Percentiles rank a stretch among this genome's conserved stretches.
Conservation (phyloP, 2,329 filamentous ascomycete genomes). For the Leptoxyphium fumago region DNA sequence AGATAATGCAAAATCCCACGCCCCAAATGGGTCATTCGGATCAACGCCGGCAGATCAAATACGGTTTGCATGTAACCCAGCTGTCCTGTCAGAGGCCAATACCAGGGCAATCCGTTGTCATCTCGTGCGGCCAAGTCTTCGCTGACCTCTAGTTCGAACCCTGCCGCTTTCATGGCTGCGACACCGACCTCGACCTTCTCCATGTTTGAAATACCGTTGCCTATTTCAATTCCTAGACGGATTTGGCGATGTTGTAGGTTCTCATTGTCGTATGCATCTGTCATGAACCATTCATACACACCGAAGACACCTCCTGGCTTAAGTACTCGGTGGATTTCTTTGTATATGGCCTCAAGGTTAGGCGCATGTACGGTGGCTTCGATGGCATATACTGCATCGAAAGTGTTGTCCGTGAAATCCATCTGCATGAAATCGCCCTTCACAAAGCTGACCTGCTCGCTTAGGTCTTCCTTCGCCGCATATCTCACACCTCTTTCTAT, state of each 20-base stretch:
- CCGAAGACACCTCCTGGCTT: slow-evolving; percentile 17
- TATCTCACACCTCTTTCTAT: slow-evolving; percentile 36
- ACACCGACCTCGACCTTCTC: slow-evolving; percentile 9
- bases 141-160: slow-evolving; percentile 14
- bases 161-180: slow-evolving; percentile 10
- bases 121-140: slow-evolving; percentile 13
- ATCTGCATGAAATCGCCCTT: slow-evolving; percentile 44
- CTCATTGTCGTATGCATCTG: slow-evolving; percentile 12
- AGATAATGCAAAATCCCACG: not conserved
- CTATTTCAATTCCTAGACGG: slow-evolving; percentile 15
- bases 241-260: slow-evolving; percentile 12
- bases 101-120: slow-evolving; percentile 12
- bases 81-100: slow-evolving; percentile 9
- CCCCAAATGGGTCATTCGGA: slow-evolving; percentile 1
- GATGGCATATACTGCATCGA: slow-evolving; percentile 19
- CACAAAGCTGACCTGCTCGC: slow-evolving; percentile 62
- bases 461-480: slow-evolving; percentile 60
- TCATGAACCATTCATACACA: slow-evolving; percentile 19
- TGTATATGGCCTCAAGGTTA: slow-evolving; percentile 13
- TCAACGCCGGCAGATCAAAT: not conserved
- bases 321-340: slow-evolving; percentile 15
- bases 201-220: slow-evolving; percentile 16
- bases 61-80: not conserved
- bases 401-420: slow-evolving; percentile 13
- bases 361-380: slow-evolving; percentile 19